phyloP scores from a whole-genome alignment of 805 yeast genomes.

The Candida xiaguanensis region DNA sequence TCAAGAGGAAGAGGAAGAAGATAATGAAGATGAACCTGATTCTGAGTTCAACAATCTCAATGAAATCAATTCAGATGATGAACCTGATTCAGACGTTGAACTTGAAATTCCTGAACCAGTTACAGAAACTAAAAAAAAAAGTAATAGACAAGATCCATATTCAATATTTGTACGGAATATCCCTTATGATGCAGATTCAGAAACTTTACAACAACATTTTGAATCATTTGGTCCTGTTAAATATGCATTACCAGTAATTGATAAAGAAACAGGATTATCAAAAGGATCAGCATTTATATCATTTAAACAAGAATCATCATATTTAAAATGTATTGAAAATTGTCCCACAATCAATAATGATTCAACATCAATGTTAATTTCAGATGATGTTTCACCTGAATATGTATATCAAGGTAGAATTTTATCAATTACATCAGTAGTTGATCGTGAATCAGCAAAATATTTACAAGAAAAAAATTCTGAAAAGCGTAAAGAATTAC shows the following conservation, averaged over 20 bases:
- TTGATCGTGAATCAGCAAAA: conserved; percentile 80
- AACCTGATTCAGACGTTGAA: conserved; percentile 26
- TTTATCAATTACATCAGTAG: conserved; percentile 77
- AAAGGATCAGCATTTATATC: conserved; percentile 96
- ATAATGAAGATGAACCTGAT: conserved; percentile 30
- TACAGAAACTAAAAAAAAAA: conserved; percentile 32
- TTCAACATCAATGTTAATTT: conserved; percentile 64
- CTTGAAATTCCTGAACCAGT: conserved; percentile 14
- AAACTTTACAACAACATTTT: conserved; percentile 74
- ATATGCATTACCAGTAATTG: conserved; percentile 91
- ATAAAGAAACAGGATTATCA: conserved; percentile 79
- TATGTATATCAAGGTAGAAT: conserved; percentile 94
- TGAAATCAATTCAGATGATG: conserved; percentile 32
- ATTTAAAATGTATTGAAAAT: conserved; percentile 61
- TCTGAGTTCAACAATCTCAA: conserved; percentile 26
- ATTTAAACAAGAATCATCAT: conserved; percentile 59
- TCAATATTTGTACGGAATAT: conserved; percentile 88
- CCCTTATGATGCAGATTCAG: conserved; percentile 91
- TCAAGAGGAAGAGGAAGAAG: conserved; percentile 36
- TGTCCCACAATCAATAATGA: conserved; percentile 70
- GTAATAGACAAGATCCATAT: conserved; percentile 62
- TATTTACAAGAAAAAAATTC: conserved; percentile 71
- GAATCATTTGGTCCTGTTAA: conserved; percentile 74
- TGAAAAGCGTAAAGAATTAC: conserved; percentile 62
- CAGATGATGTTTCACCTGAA: conserved; percentile 87